phyloP scores from a whole-genome alignment of 2,329 filamentous ascomycete genomes.

The Nigrospora oryzae region DNA sequence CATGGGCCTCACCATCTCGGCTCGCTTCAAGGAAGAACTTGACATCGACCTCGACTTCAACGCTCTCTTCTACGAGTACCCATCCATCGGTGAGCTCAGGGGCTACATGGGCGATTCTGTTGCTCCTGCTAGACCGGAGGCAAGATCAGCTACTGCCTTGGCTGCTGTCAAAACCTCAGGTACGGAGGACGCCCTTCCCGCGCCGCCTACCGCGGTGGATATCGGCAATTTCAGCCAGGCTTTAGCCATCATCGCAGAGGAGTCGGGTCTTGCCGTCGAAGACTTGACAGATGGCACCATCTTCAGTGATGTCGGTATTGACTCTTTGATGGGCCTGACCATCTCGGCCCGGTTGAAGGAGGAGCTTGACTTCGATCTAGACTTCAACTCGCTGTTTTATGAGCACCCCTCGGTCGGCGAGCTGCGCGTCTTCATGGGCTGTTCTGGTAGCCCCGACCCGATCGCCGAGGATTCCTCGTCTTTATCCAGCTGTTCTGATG shows the following conservation, averaged over 20 bases:
- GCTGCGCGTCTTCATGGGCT: not conserved
- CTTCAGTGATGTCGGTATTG: conserved; percentile 23
- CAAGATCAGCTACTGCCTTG: too few relatives aligned
- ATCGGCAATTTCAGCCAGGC: not conserved
- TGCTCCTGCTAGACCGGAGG: too few relatives aligned
- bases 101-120: conserved; percentile 4
- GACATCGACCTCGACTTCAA: conserved; percentile 16
- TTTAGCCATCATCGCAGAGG: conserved; percentile 17
- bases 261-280: conserved; percentile 13
- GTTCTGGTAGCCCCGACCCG: too few relatives aligned
- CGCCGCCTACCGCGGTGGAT: not conserved
- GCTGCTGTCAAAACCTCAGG: too few relatives aligned
- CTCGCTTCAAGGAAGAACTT: conserved; percentile 21
- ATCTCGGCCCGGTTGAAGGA: conserved; percentile 22
- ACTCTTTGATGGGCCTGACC: conserved; percentile 22
- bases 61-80: conserved; percentile 16
- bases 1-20: conserved; percentile 19
- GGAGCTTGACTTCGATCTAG: conserved; percentile 19
- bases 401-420: conserved; percentile 14
- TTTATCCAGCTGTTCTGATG: too few relatives aligned
- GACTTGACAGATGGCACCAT: conserved; percentile 12
- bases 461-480: not conserved
- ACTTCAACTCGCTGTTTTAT: conserved; percentile 10
- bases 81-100: conserved; percentile 11
- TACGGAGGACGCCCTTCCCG: too few relatives aligned